Conservation (phyloP, 2,329 filamentous ascomycete genomes). For the Tolypocladium sp. region DNA sequence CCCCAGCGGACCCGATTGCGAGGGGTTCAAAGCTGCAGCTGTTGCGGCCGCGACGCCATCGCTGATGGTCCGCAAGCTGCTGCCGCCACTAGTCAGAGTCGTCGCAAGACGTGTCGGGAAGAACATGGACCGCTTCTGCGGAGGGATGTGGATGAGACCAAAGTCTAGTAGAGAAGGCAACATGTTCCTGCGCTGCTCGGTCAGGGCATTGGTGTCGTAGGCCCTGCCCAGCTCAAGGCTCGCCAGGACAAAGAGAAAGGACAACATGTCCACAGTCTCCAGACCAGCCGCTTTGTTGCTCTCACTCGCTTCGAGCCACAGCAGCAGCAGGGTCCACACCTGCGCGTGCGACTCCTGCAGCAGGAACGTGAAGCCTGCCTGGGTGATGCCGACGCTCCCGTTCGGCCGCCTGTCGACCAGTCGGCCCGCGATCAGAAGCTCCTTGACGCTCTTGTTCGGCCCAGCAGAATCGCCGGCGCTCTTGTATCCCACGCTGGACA, state of each 20-base stretch:
- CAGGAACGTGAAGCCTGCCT: conserved; percentile 88
- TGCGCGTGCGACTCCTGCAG: conserved; percentile 93
- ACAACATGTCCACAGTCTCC: conserved; percentile 87
- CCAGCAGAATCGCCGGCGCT: conserved; percentile 35
- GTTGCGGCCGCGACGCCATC: conserved; percentile 61
- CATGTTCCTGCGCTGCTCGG: conserved; percentile 75
- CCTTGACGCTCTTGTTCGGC: conserved; percentile 72
- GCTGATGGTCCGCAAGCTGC: conserved; percentile 60
- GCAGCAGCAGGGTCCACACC: conserved; percentile 88
- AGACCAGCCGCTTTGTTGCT: conserved; percentile 49
- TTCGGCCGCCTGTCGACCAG: conserved; percentile 61
- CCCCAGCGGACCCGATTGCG: conserved; percentile 26
- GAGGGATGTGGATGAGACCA: conserved; percentile 73
- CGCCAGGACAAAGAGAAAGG: conserved; percentile 91
- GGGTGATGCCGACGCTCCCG: conserved; percentile 71
- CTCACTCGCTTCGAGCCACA: conserved; percentile 83
- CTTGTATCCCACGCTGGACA: conserved; percentile 59
- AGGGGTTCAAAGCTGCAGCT: conserved; percentile 27
- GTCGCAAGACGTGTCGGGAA: conserved; percentile 93
- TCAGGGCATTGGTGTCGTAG: conserved; percentile 80
- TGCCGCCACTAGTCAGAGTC: conserved; percentile 78
- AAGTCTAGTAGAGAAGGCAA: conserved; percentile 87
- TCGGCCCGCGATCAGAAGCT: conserved; percentile 69
- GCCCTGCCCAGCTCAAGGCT: conserved; percentile 85
- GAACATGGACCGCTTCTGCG: conserved; percentile 50